phyloP scores from a whole-genome alignment of 2,329 filamentous ascomycete genomes.

The Triangularia setosa region DNA sequence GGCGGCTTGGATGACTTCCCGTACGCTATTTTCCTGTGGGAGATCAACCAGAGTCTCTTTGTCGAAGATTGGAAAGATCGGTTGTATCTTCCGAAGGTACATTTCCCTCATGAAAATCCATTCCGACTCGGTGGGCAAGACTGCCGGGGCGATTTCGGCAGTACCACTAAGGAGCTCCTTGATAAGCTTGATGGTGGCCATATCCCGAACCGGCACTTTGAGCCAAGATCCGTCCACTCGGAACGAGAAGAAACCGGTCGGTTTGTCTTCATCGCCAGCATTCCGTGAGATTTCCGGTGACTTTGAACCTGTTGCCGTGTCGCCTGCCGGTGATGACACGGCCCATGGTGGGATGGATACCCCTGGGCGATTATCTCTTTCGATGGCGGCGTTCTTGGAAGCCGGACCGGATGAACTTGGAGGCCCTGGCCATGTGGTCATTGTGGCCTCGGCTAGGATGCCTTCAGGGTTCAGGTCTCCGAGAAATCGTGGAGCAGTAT shows the following conservation, averaged over 20 bases:
- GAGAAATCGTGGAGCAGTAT: slow-evolving; percentile 35
- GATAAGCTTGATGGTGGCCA: slow-evolving; percentile 13
- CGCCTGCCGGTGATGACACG: neutral
- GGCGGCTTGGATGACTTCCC: slow-evolving; percentile 19
- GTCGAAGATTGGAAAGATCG: slow-evolving; percentile 27
- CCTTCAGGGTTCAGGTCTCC: slow-evolving; percentile 31
- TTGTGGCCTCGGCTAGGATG: slow-evolving; percentile 30
- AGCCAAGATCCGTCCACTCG: slow-evolving; percentile 11
- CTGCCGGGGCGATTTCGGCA: slow-evolving; percentile 17
- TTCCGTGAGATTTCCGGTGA: neutral
- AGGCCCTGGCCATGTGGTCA: slow-evolving; percentile 4
- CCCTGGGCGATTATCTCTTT: neutral
- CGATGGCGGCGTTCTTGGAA: neutral
- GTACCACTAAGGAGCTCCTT: slow-evolving; percentile 12
- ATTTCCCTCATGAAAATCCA: slow-evolving; percentile 19
- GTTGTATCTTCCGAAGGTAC: slow-evolving; percentile 24
- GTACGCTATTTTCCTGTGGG: slow-evolving; percentile 9
- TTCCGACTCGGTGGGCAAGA: slow-evolving; percentile 18
- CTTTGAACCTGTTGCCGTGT: neutral
- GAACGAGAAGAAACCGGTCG: slow-evolving; percentile 8
- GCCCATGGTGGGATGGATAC: neutral
- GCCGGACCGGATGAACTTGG: neutral
- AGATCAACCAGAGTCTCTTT: slow-evolving; percentile 11
- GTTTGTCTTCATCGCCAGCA: neutral
- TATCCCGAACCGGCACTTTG: slow-evolving; percentile 15